Percentiles rank a stretch among this genome's conserved stretches.
phyloP scores from a whole-genome alignment of 805 yeast species.

The Wickerhamomyces pijperi region DNA sequence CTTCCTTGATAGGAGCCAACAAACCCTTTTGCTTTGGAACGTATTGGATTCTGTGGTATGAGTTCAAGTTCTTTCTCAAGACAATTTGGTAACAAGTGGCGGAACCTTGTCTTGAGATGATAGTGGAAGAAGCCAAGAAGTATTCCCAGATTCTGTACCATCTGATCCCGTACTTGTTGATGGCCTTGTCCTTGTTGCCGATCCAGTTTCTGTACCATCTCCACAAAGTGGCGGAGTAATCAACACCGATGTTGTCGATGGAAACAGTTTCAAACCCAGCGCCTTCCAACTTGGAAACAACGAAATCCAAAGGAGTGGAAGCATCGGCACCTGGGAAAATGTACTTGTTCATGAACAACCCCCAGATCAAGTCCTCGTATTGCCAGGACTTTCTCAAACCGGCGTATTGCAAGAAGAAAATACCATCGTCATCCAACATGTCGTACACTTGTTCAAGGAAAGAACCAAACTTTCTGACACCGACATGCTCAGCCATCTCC shows the following conservation, averaged over 20 bases:
- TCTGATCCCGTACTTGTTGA: conserved; percentile 72
- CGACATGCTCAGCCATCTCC: conserved; percentile 96
- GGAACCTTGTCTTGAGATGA: conserved; percentile 85
- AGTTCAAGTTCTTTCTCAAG: conserved; percentile 79
- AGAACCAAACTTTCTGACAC: conserved; percentile 69
- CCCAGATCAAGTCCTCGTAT: conserved; percentile 90
- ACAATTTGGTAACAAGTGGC: conserved; percentile 88
- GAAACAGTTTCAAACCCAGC: conserved; percentile 80
- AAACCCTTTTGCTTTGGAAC: conserved; percentile 72
- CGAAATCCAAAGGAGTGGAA: conserved; percentile 84
- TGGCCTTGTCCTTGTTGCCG: conserved; percentile 65
- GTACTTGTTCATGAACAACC: conserved; percentile 90
- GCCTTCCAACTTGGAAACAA: conserved; percentile 63
- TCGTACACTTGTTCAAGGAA: conserved; percentile 75
- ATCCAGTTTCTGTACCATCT: conserved; percentile 94
- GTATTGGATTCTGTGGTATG: conserved; percentile 74
- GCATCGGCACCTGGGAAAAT: conserved; percentile 98
- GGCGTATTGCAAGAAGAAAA: conserved; percentile 79
- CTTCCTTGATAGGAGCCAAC: conserved; percentile 42
- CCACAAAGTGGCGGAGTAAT: conserved; percentile 85
- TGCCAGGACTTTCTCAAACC: conserved; percentile 91
- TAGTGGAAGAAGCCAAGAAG: conserved; percentile 74
- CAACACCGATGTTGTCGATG: conserved; percentile 84
- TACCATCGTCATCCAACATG: conserved; percentile 85
- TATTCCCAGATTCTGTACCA: conserved; percentile 94